Evolutionary conservation across 805 yeast genomes (phyloP), one percentile per base, ranked within the genome.

Genomic region (Candida morakotiae): DNA sequence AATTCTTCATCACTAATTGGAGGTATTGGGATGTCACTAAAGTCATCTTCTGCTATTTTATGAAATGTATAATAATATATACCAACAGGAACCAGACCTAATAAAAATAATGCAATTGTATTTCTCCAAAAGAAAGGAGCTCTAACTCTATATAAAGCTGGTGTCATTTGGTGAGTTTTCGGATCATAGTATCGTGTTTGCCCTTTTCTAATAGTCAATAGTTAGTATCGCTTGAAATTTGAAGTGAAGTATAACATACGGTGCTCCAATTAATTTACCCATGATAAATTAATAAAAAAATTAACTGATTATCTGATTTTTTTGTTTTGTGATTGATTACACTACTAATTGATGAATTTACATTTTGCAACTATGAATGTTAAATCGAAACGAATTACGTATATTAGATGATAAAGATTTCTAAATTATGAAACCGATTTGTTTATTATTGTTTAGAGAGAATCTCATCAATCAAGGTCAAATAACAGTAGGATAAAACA

Each of bases 1-100:
- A 91, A 69, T 55, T 87, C 93, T 37, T 73, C 80, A 43, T 84
- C 93, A 27, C 82, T 73, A 41, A 91, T 72, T 14, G 98, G 97
- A 33, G 98, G 98, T 47, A 91, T 80, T 28, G 97, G 97, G 48
- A 91, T 87, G 56, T 89, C 96, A 31, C 73, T 78, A 57, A 91
- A 87, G 55, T 88, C 96, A 52, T 70, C 70, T 52, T 70, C 70
- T 46, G 77, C 78, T 49, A 85, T 66, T 52, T 77, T 73, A 46
- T 75, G 64, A 71, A 77, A 81, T 0, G 95, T 82, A 49, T 63
- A 73, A 46, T 60, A 45, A 59, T 79, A 89, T 19, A 87, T 82
- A 30, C 85, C 79, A 9, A 75, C 67, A 5, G 93, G 81, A 36
- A 87, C 62, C n/a, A 82, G 73, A 4, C 79, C 62, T 15, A 87